Base-by-base conservation (phyloP, 768 basidiomycete species). In the Termitomyces titanicus region DNA sequence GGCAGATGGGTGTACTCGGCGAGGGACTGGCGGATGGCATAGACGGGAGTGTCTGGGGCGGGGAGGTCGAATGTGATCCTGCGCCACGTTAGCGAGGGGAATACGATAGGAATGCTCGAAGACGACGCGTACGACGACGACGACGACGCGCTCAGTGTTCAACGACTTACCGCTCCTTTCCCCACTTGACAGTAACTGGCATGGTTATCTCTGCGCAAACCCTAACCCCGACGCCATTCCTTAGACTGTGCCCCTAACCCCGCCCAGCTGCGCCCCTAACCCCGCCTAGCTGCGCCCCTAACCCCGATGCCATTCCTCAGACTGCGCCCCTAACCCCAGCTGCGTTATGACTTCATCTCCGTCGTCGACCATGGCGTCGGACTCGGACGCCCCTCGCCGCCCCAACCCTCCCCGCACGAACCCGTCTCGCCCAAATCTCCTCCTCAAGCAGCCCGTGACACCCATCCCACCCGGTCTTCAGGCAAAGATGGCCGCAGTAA, bases 401-500 rank as follows among this genome's bases (percentile, higher is more conserved):
- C 43, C 53, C 58, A 47, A 60, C 59, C 53, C 56, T 44, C 20
- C 63, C 33, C 61, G 57, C 39, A 44, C 52, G 49, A 57, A 70
- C 61, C 60, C 70, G 20, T 46, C 45, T 4, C 54, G 54, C 45
- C 60, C 74, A 64, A 73, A 73, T 24, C 70, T 74, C 54, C 73
- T 85, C 43, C 78, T 84, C 58, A 67, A 15, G 13, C 55, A 66
- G 57, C 70, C 73, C 39, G 70, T 80, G 18, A 87, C 87, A 0
- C 87, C 89, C 45, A 90, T 98, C 58, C 95, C 95, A 0, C 92
- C 94, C 0, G 80, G 84, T 44, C 79, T 98, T 43, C 94, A 94
- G 67, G 92, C 91, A 58, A 97, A 94, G 77, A 90, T 98, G 88
- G 91, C 89, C 39, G 91, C 88, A 27, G 93, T 95, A 67, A 63